Conservation (phyloP, 2,329 filamentous ascomycete genomes). For the Cordyceps javanica region DNA sequence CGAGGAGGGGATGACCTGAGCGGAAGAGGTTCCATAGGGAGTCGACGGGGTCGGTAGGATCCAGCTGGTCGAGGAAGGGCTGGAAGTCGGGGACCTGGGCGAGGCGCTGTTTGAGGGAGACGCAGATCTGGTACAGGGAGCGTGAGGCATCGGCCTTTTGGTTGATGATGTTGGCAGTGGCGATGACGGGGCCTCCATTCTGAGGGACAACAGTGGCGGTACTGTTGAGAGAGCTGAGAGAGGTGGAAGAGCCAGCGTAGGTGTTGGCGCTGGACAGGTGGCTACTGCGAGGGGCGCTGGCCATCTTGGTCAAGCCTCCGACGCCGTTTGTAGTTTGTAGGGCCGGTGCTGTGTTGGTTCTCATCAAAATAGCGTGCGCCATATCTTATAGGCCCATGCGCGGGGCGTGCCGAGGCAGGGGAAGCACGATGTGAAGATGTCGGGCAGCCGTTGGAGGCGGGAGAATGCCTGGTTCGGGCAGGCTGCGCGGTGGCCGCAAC, state of each 20-base stretch:
- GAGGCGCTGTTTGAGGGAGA: slow-evolving; percentile 75
- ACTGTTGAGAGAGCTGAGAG: slow-evolving; percentile 43
- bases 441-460: neutral
- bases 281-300: slow-evolving; percentile 49
- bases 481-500: neutral
- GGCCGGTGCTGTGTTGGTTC: slow-evolving; percentile 53
- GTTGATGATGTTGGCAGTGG: slow-evolving; percentile 94
- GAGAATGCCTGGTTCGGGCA: neutral
- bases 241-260: slow-evolving; percentile 47
- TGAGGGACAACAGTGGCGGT: slow-evolving; percentile 37
- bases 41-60: slow-evolving; percentile 71
- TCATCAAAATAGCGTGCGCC: slow-evolving; percentile 54
- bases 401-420: slow-evolving; percentile 8
- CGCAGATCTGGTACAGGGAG: slow-evolving; percentile 92
- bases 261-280: slow-evolving; percentile 58
- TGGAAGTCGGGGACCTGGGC: slow-evolving; percentile 80
- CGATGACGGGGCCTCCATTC: slow-evolving; percentile 58
- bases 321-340: slow-evolving; percentile 44
- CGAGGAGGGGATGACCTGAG: slow-evolving; percentile 75
- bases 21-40: slow-evolving; percentile 84
- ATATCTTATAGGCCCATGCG: slow-evolving; percentile 44
- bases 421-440: slow-evolving; percentile 7
- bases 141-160: slow-evolving; percentile 86
- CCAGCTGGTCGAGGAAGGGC: slow-evolving; percentile 64
- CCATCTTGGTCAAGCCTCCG: slow-evolving; percentile 44